Percentiles rank a stretch among this genome's conserved stretches.
These are phyloP conservation scores for Termitomyces sp. DNA, from an alignment of 768 basidiomycete species.

Conservation along the genomic window DNA sequence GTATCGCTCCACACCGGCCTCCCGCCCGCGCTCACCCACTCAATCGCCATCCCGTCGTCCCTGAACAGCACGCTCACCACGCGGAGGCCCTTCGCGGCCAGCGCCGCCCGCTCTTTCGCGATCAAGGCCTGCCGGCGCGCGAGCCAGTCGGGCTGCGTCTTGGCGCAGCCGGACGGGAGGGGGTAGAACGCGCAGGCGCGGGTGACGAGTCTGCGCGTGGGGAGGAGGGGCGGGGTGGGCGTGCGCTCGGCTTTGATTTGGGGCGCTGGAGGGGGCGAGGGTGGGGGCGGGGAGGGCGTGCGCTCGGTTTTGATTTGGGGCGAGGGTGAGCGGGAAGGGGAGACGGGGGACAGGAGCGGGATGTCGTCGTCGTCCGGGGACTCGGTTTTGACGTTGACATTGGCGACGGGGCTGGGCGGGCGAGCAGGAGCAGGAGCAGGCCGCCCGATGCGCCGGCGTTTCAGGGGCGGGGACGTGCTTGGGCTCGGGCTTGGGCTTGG, in stretches of 20 bases:
- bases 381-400: not conserved
- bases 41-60: slow-evolving; percentile 33
- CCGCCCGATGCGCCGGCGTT: not conserved
- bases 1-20: slow-evolving; percentile 34
- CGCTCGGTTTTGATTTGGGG: too few species aligned
- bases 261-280: not conserved
- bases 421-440: not conserved
- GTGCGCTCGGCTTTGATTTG: not conserved
- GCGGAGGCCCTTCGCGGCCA: slow-evolving; percentile 20
- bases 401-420: not conserved
- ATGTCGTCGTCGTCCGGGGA: not conserved
- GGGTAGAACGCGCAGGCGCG: slow-evolving; percentile 24
- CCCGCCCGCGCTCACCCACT: slow-evolving; percentile 28
- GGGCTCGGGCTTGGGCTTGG: not conserved
- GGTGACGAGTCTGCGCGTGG: slow-evolving; percentile 21
- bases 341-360: too few species aligned
- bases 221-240: not conserved
- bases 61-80: slow-evolving; percentile 22
- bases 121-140: slow-evolving; percentile 19
- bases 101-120: slow-evolving; percentile 14
- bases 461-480: not conserved
- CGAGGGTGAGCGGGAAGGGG: too few species aligned
- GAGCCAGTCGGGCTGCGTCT: slow-evolving; percentile 14
- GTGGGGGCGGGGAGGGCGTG: too few species aligned
- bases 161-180: slow-evolving; percentile 22